Conservation (phyloP, 371 early-diverging fungal species). For the Batkoa obscura region DNA sequence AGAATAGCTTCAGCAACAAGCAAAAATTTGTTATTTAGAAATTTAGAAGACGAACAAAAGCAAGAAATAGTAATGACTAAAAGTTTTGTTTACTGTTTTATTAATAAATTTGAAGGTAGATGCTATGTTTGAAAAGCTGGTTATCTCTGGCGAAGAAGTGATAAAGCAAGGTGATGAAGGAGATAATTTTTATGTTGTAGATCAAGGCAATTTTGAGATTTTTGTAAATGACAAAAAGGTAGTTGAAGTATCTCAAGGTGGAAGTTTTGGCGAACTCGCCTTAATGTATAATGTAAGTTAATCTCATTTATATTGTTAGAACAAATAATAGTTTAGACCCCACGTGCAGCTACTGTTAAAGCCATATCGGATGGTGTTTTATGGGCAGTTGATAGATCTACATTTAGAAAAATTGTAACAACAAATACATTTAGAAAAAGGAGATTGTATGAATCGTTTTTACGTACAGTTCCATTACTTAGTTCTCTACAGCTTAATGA, state of each 20-base stretch:
- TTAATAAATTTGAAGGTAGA: slow-evolving; percentile 23
- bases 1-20: slow-evolving; percentile 4
- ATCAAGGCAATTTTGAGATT: slow-evolving; percentile 86
- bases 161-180: slow-evolving; percentile 94
- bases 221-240: slow-evolving; percentile 61
- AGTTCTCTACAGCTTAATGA: slow-evolving; percentile 74
- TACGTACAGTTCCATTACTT: slow-evolving; percentile 73
- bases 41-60: slow-evolving; percentile 2
- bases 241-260: slow-evolving; percentile 55
- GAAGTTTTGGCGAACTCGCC: slow-evolving; percentile 93
- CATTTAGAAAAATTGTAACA: slow-evolving; percentile 86
- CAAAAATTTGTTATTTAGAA: slow-evolving; percentile 1
- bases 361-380: slow-evolving; percentile 65
- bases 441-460: slow-evolving; percentile 80
- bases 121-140: slow-evolving; percentile 86
- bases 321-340: slow-evolving; percentile 20
- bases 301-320: neutral
- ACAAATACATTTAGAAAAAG: slow-evolving; percentile 81
- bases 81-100: neutral
- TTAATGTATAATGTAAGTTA: slow-evolving; percentile 77
- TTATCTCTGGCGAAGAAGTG: slow-evolving; percentile 47
- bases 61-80: neutral
- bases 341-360: slow-evolving; percentile 87
- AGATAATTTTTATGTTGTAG: slow-evolving; percentile 95
- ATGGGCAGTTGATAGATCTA: slow-evolving; percentile 91